Evolutionary conservation across 1,139 yeast genomes (phyloP), one percentile per base, ranked within the genome.

Genomic region (Geotrichum aggregatum): DNA sequence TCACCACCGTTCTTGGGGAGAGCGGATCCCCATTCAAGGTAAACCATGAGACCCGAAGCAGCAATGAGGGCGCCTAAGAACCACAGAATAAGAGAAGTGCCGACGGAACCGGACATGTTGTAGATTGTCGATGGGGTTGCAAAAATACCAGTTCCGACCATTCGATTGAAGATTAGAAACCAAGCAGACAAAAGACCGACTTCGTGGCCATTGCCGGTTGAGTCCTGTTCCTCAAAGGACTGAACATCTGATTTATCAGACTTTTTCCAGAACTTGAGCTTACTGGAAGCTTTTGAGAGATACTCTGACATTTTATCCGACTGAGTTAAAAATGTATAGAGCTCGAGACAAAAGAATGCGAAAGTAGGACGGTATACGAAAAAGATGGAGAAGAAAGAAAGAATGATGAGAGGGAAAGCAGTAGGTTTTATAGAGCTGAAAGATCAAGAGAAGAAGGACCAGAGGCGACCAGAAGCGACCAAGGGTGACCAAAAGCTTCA

Each of bases 1-100:
- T 87, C 95, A 59, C 95, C 96, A 59, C 96, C 96, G 63, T 87
- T 86, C 68, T 84, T 79, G 33, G 94, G 92, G 58, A 87, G 80
- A 39, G 87, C 88, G 11, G 88, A 78, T 16, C 95, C 95, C 68
- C 86, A 84, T 66, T 87, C 95, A 79, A 87, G 77, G 66, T 86
- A 87, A 5, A 85, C 86, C 60, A 79, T 76, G 59, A 85, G 71
- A 2, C 94, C 94, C 22, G 84, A 71, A 48, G 82, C 72, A 3
- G 92, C 87, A 58, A 85, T 82, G 35, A 83, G 57, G 11, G 86
- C 78, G 47, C 92, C 94, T 18, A 81, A 79, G 30, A 81, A 76
- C 92, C 92, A 85, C 70, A 85, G 71, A 54, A 84, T 69, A 55
- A 85, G 71, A 2, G 88, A 71, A 36, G 84, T 69, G 24, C 92